A percentile compares a stretch with the other conserved stretches of the same genome.
phyloP scores from a whole-genome alignment of 1,284 basidiomycete genomes.

The Filobasidium uniguttulatum region DNA sequence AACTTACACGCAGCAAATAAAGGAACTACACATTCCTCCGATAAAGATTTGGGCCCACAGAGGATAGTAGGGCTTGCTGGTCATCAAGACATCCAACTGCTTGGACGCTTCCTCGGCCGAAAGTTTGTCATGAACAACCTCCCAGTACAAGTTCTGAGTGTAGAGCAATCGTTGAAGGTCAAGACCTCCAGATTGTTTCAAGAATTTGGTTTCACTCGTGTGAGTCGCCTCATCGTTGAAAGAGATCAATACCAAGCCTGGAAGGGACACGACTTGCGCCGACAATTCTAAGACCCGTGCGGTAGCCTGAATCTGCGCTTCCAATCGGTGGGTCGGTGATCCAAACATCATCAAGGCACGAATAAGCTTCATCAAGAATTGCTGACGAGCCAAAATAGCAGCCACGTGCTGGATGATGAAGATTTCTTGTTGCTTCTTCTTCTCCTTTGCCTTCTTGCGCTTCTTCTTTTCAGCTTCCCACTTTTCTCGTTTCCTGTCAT shows the following conservation, averaged over 20 bases:
- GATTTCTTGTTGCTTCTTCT: conserved; percentile 61
- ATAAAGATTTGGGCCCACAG: conserved; percentile 56
- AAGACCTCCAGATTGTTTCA: conserved; percentile 58
- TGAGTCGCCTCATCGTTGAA: conserved; percentile 73
- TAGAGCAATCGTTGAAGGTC: conserved; percentile 65
- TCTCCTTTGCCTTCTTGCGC: conserved; percentile 41
- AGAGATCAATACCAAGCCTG: conserved; percentile 65
- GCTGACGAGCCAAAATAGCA: conserved; percentile 69
- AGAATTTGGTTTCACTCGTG: conserved; percentile 73
- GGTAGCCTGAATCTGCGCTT: conserved; percentile 73
- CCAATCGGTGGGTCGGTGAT: conserved; percentile 74
- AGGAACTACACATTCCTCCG: conserved; percentile 65
- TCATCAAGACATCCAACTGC: conserved; percentile 65
- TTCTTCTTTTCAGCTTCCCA: conserved; percentile 43
- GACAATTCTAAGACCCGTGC: conserved; percentile 72
- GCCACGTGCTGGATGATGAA: conserved; percentile 83
- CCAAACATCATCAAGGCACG: conserved; percentile 93
- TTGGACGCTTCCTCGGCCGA: conserved; percentile 65
- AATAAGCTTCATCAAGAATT: conserved; percentile 77
- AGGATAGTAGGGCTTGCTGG: conserved; percentile 46
- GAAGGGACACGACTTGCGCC: conserved; percentile 72
- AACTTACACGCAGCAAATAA: conserved; percentile 45
- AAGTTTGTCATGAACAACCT: conserved; percentile 74
- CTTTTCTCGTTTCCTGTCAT: conserved; percentile 38
- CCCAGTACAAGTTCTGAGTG: conserved; percentile 68